These are phyloP conservation scores for Tilletiopsis washingtonensis DNA, from an alignment of 1,284 basidiomycete species.

Conservation along the genomic window DNA sequence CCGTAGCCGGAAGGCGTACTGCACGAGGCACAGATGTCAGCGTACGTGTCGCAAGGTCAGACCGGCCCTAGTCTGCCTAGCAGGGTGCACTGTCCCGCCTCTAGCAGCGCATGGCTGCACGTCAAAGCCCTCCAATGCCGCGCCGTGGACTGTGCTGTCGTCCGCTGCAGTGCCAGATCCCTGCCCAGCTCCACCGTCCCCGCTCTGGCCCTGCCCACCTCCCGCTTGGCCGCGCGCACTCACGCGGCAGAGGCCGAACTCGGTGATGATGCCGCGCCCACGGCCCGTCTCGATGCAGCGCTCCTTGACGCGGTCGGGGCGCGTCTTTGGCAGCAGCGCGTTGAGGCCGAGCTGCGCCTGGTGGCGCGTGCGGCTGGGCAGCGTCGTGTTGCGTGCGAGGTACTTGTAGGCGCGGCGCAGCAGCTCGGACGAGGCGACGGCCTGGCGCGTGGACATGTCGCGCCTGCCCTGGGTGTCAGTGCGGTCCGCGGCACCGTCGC, in stretches of 20 bases:
- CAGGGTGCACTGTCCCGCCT: not conserved
- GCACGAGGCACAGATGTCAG: constrained; percentile 4
- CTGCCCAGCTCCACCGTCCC: not conserved
- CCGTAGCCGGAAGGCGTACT: constrained; percentile 84
- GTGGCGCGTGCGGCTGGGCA: constrained; percentile 64
- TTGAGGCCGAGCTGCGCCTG: constrained; percentile 93
- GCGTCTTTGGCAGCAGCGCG: constrained; percentile 70
- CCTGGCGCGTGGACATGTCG: constrained; percentile 41
- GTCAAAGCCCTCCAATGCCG: not conserved
- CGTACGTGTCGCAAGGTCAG: not conserved
- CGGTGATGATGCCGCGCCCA: constrained; percentile 75
- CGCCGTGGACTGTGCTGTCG: not conserved
- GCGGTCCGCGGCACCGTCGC: too few relatives aligned
- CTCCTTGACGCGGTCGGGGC: constrained; percentile 77
- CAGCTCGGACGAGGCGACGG: constrained; percentile 45
- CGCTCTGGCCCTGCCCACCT: too few relatives aligned
- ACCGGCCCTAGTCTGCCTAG: not conserved
- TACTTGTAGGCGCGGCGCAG: constrained; percentile 45
- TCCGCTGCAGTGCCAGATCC: not conserved
- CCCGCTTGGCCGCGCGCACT: constrained; percentile 42
- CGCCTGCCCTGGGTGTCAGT: too few relatives aligned
- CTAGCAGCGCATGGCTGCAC: not conserved
- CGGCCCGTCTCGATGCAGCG: constrained; percentile 74
- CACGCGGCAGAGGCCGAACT: constrained; percentile 81
- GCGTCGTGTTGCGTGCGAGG: constrained; percentile 43